Percentiles rank a stretch among this genome's conserved stretches.
Conservation (phyloP, 345 rosid genomes). For the Hibiscus syriacus region DNA sequence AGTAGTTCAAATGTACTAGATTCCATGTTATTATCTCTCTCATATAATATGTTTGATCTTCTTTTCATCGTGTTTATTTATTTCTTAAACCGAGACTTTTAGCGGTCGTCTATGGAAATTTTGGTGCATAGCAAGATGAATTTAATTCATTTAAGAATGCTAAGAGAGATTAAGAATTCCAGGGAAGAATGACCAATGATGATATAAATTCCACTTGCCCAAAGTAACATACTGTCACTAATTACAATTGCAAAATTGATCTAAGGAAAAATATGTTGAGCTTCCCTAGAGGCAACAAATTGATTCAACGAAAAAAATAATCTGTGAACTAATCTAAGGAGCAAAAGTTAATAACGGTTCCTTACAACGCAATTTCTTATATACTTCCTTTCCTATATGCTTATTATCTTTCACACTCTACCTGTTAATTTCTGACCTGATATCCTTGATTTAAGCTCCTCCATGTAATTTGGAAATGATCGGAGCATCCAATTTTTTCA, state of each 20-base stretch:
- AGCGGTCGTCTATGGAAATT: not conserved
- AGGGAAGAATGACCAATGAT: too few relatives aligned
- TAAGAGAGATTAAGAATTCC: too few relatives aligned
- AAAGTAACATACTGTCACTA: too few relatives aligned
- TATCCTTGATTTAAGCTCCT: constrained; percentile 17
- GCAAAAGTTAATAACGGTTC: not conserved
- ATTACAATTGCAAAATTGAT: too few relatives aligned
- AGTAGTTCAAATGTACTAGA: too few relatives aligned
- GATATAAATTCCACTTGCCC: too few relatives aligned
- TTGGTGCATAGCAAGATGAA: not conserved
- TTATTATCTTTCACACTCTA: constrained; percentile 1
- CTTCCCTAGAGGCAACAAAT: not conserved
- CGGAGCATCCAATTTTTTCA: constrained; percentile 7
- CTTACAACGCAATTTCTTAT: constrained; percentile 5
- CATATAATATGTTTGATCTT: not conserved
- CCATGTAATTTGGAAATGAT: constrained; percentile 12
- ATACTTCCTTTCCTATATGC: not conserved
- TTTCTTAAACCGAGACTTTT: not conserved
- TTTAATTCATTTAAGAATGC: too few relatives aligned
- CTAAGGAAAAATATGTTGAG: not conserved
- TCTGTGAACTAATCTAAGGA: not conserved
- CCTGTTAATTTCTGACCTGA: not conserved
- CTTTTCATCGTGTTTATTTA: not conserved
- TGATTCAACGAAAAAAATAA: not conserved
- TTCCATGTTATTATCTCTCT: too few relatives aligned